Evolutionary conservation across 352 stramenopile species (phyloP).

Genomic region (Aphanomyces euteiches): DNA sequence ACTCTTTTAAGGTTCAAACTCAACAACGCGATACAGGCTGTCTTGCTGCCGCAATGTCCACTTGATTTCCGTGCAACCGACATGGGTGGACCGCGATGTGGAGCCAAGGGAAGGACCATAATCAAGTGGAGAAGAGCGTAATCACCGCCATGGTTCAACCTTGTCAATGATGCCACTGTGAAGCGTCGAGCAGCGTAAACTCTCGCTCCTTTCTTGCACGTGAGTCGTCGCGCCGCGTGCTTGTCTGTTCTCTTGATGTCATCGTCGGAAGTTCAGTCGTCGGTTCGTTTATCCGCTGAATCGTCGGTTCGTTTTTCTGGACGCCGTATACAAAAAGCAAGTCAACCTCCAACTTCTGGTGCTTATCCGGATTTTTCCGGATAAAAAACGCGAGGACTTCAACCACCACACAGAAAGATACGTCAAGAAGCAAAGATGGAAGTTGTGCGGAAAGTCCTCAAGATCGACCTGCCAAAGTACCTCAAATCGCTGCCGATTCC

Average conservation of each 20-base stretch:
- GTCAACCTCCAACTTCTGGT: not conserved
- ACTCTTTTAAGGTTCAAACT: too few relatives aligned
- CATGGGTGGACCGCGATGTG: too few relatives aligned
- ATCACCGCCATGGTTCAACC: too few relatives aligned
- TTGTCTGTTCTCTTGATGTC: not conserved
- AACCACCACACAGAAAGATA: slow-evolving; percentile 13
- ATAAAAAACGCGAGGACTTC: not conserved
- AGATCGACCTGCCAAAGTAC: slow-evolving; percentile 72
- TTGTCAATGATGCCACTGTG: too few relatives aligned
- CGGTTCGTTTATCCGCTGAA: not conserved
- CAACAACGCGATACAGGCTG: too few relatives aligned
- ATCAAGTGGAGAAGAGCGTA: too few relatives aligned
- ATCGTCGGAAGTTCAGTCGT: not conserved
- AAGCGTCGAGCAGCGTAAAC: too few relatives aligned
- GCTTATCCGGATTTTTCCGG: not conserved
- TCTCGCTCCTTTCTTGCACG: too few relatives aligned
- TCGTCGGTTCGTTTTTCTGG: not conserved
- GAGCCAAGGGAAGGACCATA: too few relatives aligned
- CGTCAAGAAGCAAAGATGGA: slow-evolving; percentile 43
- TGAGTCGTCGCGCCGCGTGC: too few relatives aligned
- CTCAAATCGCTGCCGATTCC: slow-evolving; percentile 77
- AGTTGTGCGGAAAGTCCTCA: slow-evolving; percentile 75
- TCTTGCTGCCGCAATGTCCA: too few relatives aligned
- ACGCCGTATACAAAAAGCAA: slow-evolving; percentile 1
- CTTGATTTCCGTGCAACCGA: too few relatives aligned